A percentile compares a stretch with the other conserved stretches of the same genome.
Evolutionary conservation across 208 protist species (phyloP).

Genomic region (Leishmania gerbilli): DNA sequence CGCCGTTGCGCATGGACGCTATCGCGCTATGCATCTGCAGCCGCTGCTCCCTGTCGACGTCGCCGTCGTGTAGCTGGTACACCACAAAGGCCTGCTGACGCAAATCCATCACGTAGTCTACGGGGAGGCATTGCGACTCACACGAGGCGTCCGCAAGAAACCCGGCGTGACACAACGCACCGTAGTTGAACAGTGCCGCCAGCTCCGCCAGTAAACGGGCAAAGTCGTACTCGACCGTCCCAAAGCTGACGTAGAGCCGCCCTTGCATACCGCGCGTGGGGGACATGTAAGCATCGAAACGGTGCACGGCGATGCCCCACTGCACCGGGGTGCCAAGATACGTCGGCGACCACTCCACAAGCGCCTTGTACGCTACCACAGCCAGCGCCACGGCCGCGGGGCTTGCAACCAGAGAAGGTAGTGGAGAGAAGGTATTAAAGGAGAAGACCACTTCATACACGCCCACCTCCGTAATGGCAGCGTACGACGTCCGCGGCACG

Average conservation of each 20-base stretch:
- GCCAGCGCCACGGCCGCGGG: slow-evolving; percentile 19
- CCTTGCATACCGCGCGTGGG: slow-evolving; percentile 13
- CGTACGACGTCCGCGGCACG: slow-evolving; percentile 5
- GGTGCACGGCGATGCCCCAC: slow-evolving; percentile 31
- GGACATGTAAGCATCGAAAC: slow-evolving; percentile 14
- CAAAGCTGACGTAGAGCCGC: slow-evolving; percentile 24
- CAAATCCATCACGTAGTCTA: slow-evolving; percentile 35
- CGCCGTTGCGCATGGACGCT: slow-evolving; percentile 13
- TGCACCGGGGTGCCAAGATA: slow-evolving; percentile 2
- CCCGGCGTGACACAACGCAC: slow-evolving; percentile 26
- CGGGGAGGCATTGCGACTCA: slow-evolving; percentile 14
- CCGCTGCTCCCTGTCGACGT: slow-evolving; percentile 10
- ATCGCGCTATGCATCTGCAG: slow-evolving; percentile 17
- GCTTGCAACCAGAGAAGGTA: slow-evolving; percentile 24
- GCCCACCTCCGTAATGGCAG: slow-evolving; percentile 21
- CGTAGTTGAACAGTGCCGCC: slow-evolving; percentile 20
- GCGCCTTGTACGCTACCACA: slow-evolving; percentile 11
- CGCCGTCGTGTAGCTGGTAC: slow-evolving; percentile 28
- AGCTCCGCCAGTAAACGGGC: slow-evolving; percentile 22
- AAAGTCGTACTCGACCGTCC: slow-evolving; percentile 22
- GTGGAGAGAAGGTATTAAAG: slow-evolving; percentile 24
- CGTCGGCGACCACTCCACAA: slow-evolving; percentile 20
- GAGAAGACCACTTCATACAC: slow-evolving; percentile 28
- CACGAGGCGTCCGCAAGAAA: slow-evolving; percentile 24
- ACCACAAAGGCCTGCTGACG: slow-evolving; percentile 14